A percentile compares a stretch with the other conserved stretches of the same genome.
These are phyloP conservation scores for Suillus occidentalis DNA, from an alignment of 768 basidiomycete species.

Conservation along the genomic window DNA sequence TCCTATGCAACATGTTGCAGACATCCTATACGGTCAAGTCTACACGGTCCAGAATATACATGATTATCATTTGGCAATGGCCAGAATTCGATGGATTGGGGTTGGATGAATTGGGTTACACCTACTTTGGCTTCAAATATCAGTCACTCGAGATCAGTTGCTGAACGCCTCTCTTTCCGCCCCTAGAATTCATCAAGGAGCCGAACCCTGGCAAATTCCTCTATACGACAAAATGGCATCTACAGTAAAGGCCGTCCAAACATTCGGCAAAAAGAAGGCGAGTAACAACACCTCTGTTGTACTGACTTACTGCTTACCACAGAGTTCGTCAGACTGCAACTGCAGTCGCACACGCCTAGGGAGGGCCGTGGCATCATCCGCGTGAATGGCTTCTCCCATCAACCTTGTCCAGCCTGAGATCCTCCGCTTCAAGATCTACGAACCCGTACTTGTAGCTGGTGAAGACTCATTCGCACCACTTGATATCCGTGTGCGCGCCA, in stretches of 20 bases:
- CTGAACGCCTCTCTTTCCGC: constrained; percentile 19
- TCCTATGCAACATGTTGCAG: constrained; percentile 8
- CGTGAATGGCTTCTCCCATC: constrained; percentile 96
- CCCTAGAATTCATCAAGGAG: constrained; percentile 18
- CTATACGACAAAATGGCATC: constrained; percentile 56
- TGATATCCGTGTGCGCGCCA: constrained; percentile 97
- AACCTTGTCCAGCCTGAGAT: constrained; percentile 93
- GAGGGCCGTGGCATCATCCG: constrained; percentile 96
- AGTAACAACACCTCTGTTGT: constrained; percentile 24
- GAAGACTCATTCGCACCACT: constrained; percentile 84
- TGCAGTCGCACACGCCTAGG: constrained; percentile 95
- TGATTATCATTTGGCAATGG: constrained; percentile 25
- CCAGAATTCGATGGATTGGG: constrained; percentile 40
- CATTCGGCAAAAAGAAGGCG: constrained; percentile 99
- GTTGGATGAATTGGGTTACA: constrained; percentile 37
- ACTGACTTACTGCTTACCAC: constrained; percentile 9
- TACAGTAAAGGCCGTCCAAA: constrained; percentile 88
- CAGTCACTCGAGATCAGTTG: constrained; percentile 1
- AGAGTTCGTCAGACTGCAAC: constrained; percentile 77
- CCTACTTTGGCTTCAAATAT: constrained; percentile 1
- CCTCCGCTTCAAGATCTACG: constrained; percentile 97
- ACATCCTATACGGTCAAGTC: neutral
- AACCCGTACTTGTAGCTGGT: constrained; percentile 91
- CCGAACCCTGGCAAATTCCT: constrained; percentile 21
- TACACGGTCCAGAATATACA: constrained; percentile 4